phyloP scores from a whole-genome alignment of 192 early-diverging fungal species.

The Coemansia sp. region DNA sequence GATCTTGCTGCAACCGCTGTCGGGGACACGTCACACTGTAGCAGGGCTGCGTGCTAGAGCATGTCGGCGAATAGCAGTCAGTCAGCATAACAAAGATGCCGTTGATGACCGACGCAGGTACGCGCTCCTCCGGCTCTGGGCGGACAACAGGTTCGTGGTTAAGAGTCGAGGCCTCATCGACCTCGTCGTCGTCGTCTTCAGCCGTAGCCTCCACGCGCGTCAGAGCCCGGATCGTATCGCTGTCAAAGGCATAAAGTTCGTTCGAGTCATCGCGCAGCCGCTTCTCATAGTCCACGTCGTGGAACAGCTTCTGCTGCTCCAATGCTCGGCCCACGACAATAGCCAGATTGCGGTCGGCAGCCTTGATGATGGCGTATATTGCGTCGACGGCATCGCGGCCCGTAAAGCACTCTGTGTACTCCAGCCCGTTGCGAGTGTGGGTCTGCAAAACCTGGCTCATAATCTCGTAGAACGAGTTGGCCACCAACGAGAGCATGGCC shows the following conservation, averaged over 20 bases:
- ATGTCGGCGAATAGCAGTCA: constrained; percentile 93
- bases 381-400: constrained; percentile 90
- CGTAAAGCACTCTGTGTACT: constrained; percentile 83
- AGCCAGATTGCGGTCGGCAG: constrained; percentile 84
- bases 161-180: constrained; percentile 17
- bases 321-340: constrained; percentile 84
- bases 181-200: constrained; percentile 26
- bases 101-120: constrained; percentile 35
- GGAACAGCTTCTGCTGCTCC: constrained; percentile 88
- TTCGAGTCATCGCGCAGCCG: constrained; percentile 79
- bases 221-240: constrained; percentile 37
- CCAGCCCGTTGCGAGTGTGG: constrained; percentile 72
- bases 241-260: constrained; percentile 82
- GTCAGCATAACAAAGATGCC: constrained; percentile 91
- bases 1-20: constrained; percentile 54
- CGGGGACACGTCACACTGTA: constrained; percentile 90
- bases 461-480: constrained; percentile 60
- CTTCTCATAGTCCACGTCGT: constrained; percentile 87
- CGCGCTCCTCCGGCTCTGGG: constrained; percentile 8
- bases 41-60: constrained; percentile 75
- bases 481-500: constrained; percentile 70
- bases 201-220: constrained; percentile 6
- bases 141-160: constrained; percentile 8
- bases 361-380: constrained; percentile 73
- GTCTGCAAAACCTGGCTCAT: constrained; percentile 59